Percentiles rank a stretch among this genome's conserved stretches.
Evolutionary conservation across 2,329 filamentous ascomycete species (phyloP).

Genomic region (Colletotrichum eremochloae): DNA sequence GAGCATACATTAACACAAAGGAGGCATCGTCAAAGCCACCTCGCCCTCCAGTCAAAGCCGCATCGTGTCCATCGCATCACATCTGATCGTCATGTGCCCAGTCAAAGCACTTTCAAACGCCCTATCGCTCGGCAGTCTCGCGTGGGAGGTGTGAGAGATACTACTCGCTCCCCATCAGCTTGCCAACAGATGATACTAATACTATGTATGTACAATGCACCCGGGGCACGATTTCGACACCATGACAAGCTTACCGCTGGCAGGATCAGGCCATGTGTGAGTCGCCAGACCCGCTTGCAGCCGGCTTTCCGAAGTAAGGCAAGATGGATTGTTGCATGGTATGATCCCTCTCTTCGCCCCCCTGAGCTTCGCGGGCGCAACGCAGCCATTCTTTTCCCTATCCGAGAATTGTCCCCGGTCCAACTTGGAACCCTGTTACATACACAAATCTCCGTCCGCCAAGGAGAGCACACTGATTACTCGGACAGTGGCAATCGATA

Average conservation of each 20-base stretch:
- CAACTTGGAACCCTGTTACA: neutral
- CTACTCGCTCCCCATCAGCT: neutral
- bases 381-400: slow-evolving; percentile 17
- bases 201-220: too few species aligned
- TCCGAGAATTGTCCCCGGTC: slow-evolving; percentile 17
- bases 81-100: neutral
- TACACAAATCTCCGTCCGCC: neutral
- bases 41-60: neutral
- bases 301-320: slow-evolving; percentile 10
- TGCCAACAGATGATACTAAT: neutral
- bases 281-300: slow-evolving; percentile 10
- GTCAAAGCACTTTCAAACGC: neutral
- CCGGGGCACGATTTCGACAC: neutral
- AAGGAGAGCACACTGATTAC: neutral
- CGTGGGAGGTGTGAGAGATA: slow-evolving; percentile 10
- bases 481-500: neutral
- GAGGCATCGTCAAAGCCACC: neutral
- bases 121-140: neutral
- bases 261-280: neutral
- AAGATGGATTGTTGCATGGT: neutral
- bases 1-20: neutral
- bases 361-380: slow-evolving; percentile 27
- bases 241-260: neutral
- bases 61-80: neutral
- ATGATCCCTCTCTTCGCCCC: neutral